Conservation (phyloP, 2,329 filamentous ascomycete species). For the Colletotrichum lupini region DNA sequence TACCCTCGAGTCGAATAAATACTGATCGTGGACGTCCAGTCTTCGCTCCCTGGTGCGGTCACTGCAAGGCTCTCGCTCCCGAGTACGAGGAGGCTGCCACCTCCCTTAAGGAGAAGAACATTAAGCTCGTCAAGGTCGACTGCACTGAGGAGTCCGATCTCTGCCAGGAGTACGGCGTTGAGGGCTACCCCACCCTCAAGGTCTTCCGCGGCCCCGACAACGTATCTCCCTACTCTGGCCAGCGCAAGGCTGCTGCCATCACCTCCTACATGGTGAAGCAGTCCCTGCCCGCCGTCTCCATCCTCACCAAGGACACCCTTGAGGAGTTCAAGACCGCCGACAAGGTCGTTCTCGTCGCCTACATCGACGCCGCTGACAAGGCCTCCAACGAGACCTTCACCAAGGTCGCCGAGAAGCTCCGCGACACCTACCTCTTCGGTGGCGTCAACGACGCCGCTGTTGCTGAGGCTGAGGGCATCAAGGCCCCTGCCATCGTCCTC, state of each 20-base stretch:
- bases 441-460: constrained; percentile 84
- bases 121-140: constrained; percentile 87
- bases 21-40: constrained; percentile 64
- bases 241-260: constrained; percentile 85
- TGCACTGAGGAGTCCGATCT: constrained; percentile 95
- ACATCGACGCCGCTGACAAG: constrained; percentile 85
- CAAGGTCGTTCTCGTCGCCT: constrained; percentile 94
- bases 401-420: constrained; percentile 77
- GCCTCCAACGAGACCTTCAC: constrained; percentile 87
- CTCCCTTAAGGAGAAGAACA: constrained; percentile 87
- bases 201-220: constrained; percentile 94
- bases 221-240: constrained; percentile 84
- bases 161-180: constrained; percentile 89
- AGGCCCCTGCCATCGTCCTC: constrained; percentile 86
- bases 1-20: constrained; percentile 15
- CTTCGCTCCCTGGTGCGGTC: constrained; percentile 96
- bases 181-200: constrained; percentile 99
- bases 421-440: constrained; percentile 94
- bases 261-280: constrained; percentile 98
- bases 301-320: constrained; percentile 82
- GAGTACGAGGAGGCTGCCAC: constrained; percentile 92
- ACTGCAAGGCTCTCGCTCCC: constrained; percentile 97
- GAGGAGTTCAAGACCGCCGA: constrained; percentile 98
- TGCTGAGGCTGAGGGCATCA: constrained; percentile 90
- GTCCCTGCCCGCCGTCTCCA: constrained; percentile 90